Evolutionary conservation across 495 filamentous ascomycete species (phyloP).

Genomic region (Jackrogersella multiformis): DNA sequence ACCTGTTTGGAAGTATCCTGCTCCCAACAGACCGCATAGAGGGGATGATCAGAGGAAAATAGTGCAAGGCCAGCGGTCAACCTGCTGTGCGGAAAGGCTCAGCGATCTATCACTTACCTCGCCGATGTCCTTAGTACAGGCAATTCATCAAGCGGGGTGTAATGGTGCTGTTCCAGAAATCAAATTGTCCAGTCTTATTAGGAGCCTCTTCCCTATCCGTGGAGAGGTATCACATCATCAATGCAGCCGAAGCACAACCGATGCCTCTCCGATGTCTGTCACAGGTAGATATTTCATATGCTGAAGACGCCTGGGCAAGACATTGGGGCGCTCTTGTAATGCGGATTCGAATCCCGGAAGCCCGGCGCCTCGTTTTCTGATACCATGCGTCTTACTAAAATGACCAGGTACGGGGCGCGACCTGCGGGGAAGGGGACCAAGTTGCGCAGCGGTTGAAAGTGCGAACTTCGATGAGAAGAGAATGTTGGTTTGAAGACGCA

Average conservation of each 20-base stretch:
- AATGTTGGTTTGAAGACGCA: not conserved
- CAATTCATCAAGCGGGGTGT: slow-evolving; percentile 1
- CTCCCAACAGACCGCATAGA: slow-evolving; percentile 1
- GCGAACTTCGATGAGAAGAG: slow-evolving; percentile 4
- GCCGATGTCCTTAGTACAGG: not conserved
- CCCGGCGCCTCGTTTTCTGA: slow-evolving; percentile 15
- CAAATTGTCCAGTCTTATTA: not conserved
- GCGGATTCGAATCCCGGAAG: slow-evolving; percentile 30
- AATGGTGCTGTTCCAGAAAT: slow-evolving; percentile 5
- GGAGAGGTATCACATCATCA: slow-evolving; percentile 1
- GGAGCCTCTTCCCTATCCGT: not conserved
- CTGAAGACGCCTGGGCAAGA: slow-evolving; percentile 4
- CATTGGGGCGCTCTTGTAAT: slow-evolving; percentile 28
- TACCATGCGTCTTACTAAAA: slow-evolving; percentile 15
- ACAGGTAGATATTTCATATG: not conserved
- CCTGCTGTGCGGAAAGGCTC: slow-evolving; percentile 8
- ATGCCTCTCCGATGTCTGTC: not conserved
- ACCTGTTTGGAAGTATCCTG: slow-evolving; percentile 9
- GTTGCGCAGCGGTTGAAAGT: not conserved
- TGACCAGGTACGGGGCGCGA: slow-evolving; percentile 18
- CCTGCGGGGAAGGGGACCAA: slow-evolving; percentile 14
- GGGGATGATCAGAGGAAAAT: not conserved
- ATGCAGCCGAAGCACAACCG: slow-evolving; percentile 7
- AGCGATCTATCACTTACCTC: slow-evolving; percentile 21
- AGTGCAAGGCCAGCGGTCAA: slow-evolving; percentile 25